Evolutionary conservation across 176 grass and related monocot genomes (phyloP), one percentile per base, ranked within the genome.

Genomic region (Poa pratensis): DNA sequence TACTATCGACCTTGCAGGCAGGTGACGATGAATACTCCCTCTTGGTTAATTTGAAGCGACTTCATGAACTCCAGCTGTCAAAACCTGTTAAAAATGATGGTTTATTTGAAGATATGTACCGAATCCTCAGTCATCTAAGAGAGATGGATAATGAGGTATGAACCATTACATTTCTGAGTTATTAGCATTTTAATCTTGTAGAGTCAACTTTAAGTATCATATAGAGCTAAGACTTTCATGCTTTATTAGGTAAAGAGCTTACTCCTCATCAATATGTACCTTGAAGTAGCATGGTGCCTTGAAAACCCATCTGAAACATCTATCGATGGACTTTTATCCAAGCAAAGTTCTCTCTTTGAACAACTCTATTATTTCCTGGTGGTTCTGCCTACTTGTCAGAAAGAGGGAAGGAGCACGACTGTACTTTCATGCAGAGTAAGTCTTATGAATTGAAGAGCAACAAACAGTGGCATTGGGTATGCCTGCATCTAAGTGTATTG

Each of bases 11-110:
- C 65, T 84, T 90, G 60, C 89, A 98, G 96, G 91, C 93, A 59
- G 96, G 96, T 46, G 96, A 93, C 79, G 96, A 98, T 95, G 96
- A 98, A 86, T 98, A 98, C 85, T 95, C 96, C 19, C 93, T 98
- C 87, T 86, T 98, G 88, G 96, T 98, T 74, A 98, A 98, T 87
- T 88, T 98, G 84, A 98, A 98, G 70, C 59, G 96, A 52, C 81
- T 98, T 83, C 93, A 98, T 83, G 96, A 95, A 89, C 88, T 98
- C 87, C 96, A 95, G 62, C 75, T 98, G 69, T 89, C 89, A 78
- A 98, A 94, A 87, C 48, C 83, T 87, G 86, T 98, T 48, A 75
- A 77, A 37, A 86, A 81, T 74, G 88, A 95, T 80, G 86, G 83
- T 86, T 92, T 98, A 86, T 98, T 90, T 79, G 91, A 90, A 51